Conservation (phyloP, 2,329 filamentous ascomycete genomes). For the Colletotrichum australisinense region DNA sequence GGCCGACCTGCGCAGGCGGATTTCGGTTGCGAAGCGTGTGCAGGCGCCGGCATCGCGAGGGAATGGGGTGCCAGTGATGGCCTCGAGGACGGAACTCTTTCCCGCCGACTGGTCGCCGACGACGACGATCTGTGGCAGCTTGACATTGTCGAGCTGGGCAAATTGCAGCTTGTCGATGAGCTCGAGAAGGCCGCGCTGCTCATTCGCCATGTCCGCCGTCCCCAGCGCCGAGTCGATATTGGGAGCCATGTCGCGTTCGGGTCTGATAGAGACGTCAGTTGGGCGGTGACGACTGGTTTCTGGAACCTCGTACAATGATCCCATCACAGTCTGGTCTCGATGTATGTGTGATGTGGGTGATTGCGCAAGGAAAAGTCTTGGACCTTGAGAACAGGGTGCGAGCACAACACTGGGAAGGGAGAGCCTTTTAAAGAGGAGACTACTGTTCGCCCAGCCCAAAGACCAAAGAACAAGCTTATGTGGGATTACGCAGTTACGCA, state of each 20-base stretch:
- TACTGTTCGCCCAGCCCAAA: neutral
- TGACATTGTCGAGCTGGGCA: constrained; percentile 62
- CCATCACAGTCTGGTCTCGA: constrained; percentile 23
- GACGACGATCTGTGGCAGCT: constrained; percentile 71
- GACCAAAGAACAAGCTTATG: constrained; percentile 27
- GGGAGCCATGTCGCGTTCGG: constrained; percentile 46
- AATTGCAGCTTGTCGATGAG: constrained; percentile 67
- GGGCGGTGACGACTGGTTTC: constrained; percentile 23
- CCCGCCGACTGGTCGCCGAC: constrained; percentile 74
- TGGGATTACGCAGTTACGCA: constrained; percentile 26
- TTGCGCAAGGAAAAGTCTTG: neutral
- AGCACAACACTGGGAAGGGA: neutral
- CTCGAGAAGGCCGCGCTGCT: constrained; percentile 68
- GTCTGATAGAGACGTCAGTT: constrained; percentile 31
- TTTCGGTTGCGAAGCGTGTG: constrained; percentile 71
- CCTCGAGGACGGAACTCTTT: constrained; percentile 73
- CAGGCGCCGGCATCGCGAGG: constrained; percentile 70
- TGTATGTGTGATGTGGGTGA: neutral
- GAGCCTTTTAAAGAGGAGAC: constrained; percentile 13
- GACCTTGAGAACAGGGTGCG: neutral
- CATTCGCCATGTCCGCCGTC: constrained; percentile 61
- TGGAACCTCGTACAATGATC: constrained; percentile 34
- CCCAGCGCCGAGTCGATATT: constrained; percentile 61
- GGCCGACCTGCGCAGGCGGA: constrained; percentile 62
- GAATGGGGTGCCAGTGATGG: constrained; percentile 71